phyloP scores from a whole-genome alignment of 345 rosid genomes.

The Heritiera fomes region DNA sequence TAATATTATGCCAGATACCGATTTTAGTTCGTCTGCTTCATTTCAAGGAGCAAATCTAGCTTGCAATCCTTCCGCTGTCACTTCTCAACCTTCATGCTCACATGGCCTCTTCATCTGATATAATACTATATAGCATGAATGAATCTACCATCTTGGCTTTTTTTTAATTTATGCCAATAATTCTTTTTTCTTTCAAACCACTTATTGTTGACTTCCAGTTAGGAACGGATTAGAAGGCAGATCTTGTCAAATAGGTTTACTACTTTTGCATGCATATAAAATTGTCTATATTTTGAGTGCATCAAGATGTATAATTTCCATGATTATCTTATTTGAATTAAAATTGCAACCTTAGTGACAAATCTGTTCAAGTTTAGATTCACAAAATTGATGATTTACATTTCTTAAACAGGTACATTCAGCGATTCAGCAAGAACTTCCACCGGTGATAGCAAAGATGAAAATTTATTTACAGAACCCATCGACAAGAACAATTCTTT shows the following conservation, averaged over 20 bases:
- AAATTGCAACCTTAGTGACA: background rate
- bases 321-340: background rate
- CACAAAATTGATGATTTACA: conserved; percentile 12
- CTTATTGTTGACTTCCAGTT: background rate
- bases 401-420: conserved; percentile 57
- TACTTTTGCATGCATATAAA: background rate
- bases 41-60: background rate
- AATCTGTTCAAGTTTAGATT: background rate
- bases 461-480: conserved; percentile 88
- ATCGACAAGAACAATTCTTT: conserved; percentile 82
- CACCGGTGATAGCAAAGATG: conserved; percentile 75
- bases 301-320: background rate
- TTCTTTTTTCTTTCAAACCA: background rate
- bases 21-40: background rate
- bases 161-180: background rate
- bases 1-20: background rate
- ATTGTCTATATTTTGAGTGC: background rate
- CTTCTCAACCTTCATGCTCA: background rate
- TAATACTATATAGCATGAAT: no score
- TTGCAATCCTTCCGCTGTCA: background rate
- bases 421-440: conserved; percentile 75
- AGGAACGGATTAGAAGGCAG: background rate
- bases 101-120: no score
- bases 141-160: background rate
- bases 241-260: background rate